These are phyloP conservation scores for Flaveria sonorensis DNA, from an alignment of 129 eudicot genomes.

Conservation along the genomic window DNA sequence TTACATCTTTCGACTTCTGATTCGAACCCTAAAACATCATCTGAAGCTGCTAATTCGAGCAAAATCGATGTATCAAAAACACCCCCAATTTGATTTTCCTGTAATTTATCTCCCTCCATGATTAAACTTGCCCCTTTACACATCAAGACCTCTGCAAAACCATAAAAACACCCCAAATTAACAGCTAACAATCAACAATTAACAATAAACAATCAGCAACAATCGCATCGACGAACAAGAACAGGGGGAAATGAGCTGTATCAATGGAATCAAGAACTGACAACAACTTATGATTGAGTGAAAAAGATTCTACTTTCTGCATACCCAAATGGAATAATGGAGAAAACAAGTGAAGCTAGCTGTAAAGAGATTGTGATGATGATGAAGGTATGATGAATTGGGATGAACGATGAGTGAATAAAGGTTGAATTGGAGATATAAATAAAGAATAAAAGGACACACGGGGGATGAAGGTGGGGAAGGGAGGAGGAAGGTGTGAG, in stretches of 20 bases:
- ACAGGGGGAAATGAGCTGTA: conserved; percentile 9
- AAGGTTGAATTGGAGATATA: conserved; percentile 15
- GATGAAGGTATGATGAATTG: conserved; percentile 31
- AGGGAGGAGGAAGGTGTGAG: conserved; percentile 75
- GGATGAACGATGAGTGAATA: conserved; percentile 31
- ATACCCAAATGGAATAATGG: conserved; percentile 31
- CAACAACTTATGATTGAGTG: conserved; percentile 14
- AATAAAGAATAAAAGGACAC: conserved; percentile 13
- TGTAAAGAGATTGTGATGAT: conserved; percentile 28
- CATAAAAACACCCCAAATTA: too few relatives aligned
- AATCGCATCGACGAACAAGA: neutral
- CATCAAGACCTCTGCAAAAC: conserved; percentile 47
- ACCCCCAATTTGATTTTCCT: conserved; percentile 11
- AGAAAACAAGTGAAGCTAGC: conserved; percentile 34
- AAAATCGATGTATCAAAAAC: conserved; percentile 44
- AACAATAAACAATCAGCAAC: too few relatives aligned
- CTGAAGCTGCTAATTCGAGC: conserved; percentile 76
- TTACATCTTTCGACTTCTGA: conserved; percentile 49
- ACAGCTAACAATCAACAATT: too few relatives aligned
- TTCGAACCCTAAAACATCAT: conserved; percentile 55
- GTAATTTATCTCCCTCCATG: conserved; percentile 38
- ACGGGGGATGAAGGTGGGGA: conserved; percentile 32
- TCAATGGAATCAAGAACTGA: neutral
- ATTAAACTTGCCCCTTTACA: conserved; percentile 45
- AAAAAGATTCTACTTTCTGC: neutral